phyloP scores from a whole-genome alignment of 495 filamentous ascomycete species.

The Tuber indicum region DNA sequence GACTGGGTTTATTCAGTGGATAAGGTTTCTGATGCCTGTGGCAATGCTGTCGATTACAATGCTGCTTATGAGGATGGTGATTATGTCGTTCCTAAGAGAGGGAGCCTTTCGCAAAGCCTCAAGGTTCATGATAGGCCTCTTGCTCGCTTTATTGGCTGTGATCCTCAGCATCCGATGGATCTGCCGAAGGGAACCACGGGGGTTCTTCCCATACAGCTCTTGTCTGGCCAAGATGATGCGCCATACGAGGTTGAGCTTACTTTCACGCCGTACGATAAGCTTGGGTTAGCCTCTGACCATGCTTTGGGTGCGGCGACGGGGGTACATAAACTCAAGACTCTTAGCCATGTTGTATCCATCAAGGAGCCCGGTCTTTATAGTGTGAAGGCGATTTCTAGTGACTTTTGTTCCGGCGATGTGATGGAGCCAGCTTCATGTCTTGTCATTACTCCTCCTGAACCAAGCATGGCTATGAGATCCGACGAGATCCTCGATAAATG shows the following conservation, averaged over 20 bases:
- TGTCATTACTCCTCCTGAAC: conserved; percentile 82
- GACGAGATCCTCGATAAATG: conserved; percentile 90
- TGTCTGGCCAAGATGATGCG: conserved; percentile 53
- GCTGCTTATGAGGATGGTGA: conserved; percentile 58
- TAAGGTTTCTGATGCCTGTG: conserved; percentile 81
- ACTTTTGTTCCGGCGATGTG: conserved; percentile 78
- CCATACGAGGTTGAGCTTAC: conserved; percentile 58
- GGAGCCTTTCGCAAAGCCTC: conserved; percentile 67
- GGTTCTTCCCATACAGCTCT: conserved; percentile 66
- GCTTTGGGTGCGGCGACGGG: conserved; percentile 50
- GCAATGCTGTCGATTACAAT: conserved; percentile 80
- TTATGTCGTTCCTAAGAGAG: conserved; percentile 51
- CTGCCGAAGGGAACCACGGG: conserved; percentile 65
- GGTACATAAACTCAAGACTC: conserved; percentile 50
- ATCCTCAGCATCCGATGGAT: conserved; percentile 69
- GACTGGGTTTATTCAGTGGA: conserved; percentile 85
- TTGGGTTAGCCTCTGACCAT: conserved; percentile 59
- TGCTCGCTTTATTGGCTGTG: conserved; percentile 64
- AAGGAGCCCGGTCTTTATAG: conserved; percentile 78
- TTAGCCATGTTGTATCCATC: conserved; percentile 52
- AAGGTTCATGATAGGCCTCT: conserved; percentile 79
- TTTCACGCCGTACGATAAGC: conserved; percentile 62
- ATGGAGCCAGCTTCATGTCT: conserved; percentile 87
- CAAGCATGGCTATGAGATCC: conserved; percentile 60
- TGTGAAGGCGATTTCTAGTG: conserved; percentile 65